Evolutionary conservation across 495 filamentous ascomycete genomes (phyloP).

Genomic region (Talaromyces nanjingensis): DNA sequence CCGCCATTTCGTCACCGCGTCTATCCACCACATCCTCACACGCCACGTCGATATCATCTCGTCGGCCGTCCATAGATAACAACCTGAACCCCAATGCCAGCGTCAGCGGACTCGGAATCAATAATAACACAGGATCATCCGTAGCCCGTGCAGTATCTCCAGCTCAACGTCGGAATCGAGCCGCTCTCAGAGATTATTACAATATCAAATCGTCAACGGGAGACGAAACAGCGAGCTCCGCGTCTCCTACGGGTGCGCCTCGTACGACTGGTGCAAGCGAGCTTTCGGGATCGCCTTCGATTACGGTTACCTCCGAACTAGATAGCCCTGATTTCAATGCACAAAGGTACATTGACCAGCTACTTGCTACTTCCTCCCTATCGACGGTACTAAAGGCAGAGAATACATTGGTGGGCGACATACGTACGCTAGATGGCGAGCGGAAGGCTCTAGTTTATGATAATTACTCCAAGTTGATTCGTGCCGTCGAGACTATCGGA

Average conservation of each 20-base stretch:
- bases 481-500: constrained; percentile 89
- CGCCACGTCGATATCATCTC: constrained; percentile 62
- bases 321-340: constrained; percentile 41
- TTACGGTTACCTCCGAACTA: constrained; percentile 27
- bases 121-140: constrained; percentile 24
- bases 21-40: constrained; percentile 63
- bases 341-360: constrained; percentile 38
- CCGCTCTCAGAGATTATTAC: constrained; percentile 91
- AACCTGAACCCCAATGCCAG: constrained; percentile 40
- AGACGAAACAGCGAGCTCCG: constrained; percentile 12
- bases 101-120: constrained; percentile 44
- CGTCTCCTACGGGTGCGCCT: constrained; percentile 12
- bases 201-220: constrained; percentile 59
- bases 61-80: constrained; percentile 63
- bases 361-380: constrained; percentile 50
- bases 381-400: constrained; percentile 55
- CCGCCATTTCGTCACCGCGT: constrained; percentile 67
- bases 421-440: constrained; percentile 85
- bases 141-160: constrained; percentile 38
- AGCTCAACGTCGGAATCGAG: constrained; percentile 58
- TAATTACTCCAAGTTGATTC: constrained; percentile 94
- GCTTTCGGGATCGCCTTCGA: constrained; percentile 23
- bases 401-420: constrained; percentile 57
- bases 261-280: constrained; percentile 33
- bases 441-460: constrained; percentile 96